phyloP scores from a whole-genome alignment of 176 grass and related monocot genomes.

The Hordeum vulgare region DNA sequence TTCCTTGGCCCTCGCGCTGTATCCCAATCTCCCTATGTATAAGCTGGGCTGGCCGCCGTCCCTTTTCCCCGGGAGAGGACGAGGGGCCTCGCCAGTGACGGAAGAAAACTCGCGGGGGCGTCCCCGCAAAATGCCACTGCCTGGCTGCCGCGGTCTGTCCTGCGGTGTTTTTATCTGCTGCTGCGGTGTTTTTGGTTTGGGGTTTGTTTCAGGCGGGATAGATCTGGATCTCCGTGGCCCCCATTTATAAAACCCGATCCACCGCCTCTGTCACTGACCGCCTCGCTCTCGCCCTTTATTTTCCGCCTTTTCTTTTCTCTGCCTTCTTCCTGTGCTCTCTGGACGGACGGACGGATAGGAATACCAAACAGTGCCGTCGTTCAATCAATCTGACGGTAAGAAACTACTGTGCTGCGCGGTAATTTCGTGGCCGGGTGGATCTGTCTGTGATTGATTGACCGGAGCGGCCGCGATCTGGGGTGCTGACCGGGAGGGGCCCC shows the following conservation, averaged over 20 bases:
- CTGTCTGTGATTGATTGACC: background rate
- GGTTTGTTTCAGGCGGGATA: conserved; percentile 17
- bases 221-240: conserved; percentile 45
- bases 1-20: conserved; percentile 21
- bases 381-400: background rate
- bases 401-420: background rate
- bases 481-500: background rate
- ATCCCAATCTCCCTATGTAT: conserved; percentile 33
- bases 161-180: background rate
- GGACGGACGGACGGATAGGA: background rate
- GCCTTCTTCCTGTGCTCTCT: background rate
- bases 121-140: background rate
- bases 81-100: background rate
- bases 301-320: background rate
- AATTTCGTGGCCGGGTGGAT: background rate
- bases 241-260: conserved; percentile 19
- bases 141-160: background rate
- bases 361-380: background rate
- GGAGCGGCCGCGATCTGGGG: background rate
- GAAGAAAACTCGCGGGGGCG: background rate
- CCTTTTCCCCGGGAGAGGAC: background rate
- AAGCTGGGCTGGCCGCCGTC: background rate
- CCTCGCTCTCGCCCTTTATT: background rate
- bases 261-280: background rate
- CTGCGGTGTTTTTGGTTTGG: background rate